Base-by-base conservation (phyloP, 2,329 filamentous ascomycete species). In the Cladophialophora bantiana region DNA sequence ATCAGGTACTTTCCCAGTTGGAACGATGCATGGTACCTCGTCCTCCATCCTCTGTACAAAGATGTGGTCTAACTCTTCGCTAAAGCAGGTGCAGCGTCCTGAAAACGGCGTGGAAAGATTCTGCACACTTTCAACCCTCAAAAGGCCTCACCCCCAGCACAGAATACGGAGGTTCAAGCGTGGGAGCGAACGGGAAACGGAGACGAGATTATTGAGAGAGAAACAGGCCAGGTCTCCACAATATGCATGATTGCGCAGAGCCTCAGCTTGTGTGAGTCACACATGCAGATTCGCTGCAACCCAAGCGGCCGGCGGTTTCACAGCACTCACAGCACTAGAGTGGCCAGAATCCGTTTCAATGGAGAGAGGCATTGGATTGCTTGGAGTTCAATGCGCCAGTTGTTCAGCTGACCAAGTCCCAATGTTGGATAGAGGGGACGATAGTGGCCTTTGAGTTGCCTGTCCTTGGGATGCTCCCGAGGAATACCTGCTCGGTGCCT, bases 211-310 rank as follows among this genome's bases (percentile, higher is more conserved):
- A 45, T 45, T 18, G 40, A 18, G 40, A 18, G 6, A 45, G 5
- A 20, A 18, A 50, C 15, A 18, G 45, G 45, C 45, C 45, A 50
- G 18, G 20, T 50, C 45, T 50, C 45, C 45, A 50, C 45, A 12
- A n/a, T 50, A 50, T 50, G 45, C 45, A 50, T 50, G 45, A 50
- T 50, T 10, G 45, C 45, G 45, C 45, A 50, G 45, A 50, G 45
- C 45, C 45, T 50, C 45, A 50, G 45, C 26, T 50, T 10, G 45
- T 50, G 45, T 50, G 45, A 50, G 45, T 50, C 45, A 50, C 45
- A 26, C 18, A 50, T 50, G 45, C 45, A 50, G 18, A 50, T 50
- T 50, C 45, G 26, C 45, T 50, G 45, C 45, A 50, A 50, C 45
- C 45, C 20, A 26, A 50, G 45, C 20, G 4, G 45, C 45, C 18